Evolutionary conservation across 768 basidiomycete species (phyloP).

Genomic region (Podaxis rugospora): DNA sequence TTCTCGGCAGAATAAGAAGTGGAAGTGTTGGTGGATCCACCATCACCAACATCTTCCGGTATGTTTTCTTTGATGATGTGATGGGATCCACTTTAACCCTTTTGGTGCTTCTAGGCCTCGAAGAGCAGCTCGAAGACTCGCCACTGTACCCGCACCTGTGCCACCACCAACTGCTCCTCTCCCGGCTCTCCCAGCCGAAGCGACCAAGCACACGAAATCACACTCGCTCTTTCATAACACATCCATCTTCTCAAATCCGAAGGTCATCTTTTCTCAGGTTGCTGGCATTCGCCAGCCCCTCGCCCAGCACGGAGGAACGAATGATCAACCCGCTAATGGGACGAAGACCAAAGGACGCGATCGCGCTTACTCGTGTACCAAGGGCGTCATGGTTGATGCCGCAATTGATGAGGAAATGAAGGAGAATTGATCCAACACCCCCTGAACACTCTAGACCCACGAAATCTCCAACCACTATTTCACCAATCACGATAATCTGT

Average conservation of each 20-base stretch:
- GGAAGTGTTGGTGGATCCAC: constrained; percentile 39
- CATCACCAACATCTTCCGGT: constrained; percentile 8
- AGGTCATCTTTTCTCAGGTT: constrained; percentile 9
- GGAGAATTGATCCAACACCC: constrained; percentile 24
- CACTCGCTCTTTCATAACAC: constrained; percentile 4
- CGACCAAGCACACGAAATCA: constrained; percentile 15
- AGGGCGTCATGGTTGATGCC: constrained; percentile 20
- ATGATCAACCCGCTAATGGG: constrained; percentile 1
- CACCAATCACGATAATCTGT: neutral
- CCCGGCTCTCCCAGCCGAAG: constrained; percentile 25
- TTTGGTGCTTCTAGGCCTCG: constrained; percentile 28
- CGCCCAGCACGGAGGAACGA: neutral
- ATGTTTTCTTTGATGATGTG: constrained; percentile 14
- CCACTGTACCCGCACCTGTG: constrained; percentile 25
- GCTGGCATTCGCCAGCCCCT: neutral
- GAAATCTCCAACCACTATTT: neutral
- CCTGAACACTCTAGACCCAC: neutral
- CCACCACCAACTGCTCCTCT: constrained; percentile 38
- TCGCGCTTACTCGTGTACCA: constrained; percentile 28
- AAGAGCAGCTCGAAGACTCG: constrained; percentile 32
- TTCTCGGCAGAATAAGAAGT: constrained; percentile 51
- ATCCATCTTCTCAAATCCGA: constrained; percentile 3
- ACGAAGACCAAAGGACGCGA: constrained; percentile 21
- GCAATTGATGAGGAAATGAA: constrained; percentile 39
- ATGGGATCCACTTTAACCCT: neutral